Conservation (phyloP, 2,329 filamentous ascomycete genomes). For the Arthrobotrys pseudoclavata region DNA sequence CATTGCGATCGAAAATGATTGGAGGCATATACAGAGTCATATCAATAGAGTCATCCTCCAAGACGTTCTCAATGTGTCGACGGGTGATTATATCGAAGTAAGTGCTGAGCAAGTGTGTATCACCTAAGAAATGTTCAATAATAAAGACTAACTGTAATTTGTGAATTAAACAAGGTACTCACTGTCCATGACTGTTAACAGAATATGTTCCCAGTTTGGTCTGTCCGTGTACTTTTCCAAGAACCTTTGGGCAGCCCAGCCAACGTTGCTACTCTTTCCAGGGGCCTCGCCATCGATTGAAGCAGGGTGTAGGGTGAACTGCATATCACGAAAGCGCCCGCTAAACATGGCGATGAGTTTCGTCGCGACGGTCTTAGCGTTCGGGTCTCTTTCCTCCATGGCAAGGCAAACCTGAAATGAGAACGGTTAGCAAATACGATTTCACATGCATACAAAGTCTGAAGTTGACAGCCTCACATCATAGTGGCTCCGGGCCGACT, state of each 20-base stretch:
- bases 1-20: constrained; percentile 81
- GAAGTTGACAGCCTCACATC: constrained; percentile 72
- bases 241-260: constrained; percentile 77
- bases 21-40: constrained; percentile 78
- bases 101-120: constrained; percentile 77
- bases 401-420: constrained; percentile 75
- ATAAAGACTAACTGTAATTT: constrained; percentile 54
- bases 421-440: constrained; percentile 48
- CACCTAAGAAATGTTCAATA: constrained; percentile 69
- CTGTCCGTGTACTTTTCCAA: constrained; percentile 73
- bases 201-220: constrained; percentile 72
- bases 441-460: neutral
- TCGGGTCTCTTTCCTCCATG: constrained; percentile 78
- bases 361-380: constrained; percentile 74
- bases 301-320: constrained; percentile 76
- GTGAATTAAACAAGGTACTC: constrained; percentile 64
- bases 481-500: constrained; percentile 75
- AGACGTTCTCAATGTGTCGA: constrained; percentile 71
- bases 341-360: constrained; percentile 75
- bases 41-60: constrained; percentile 72
- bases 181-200: constrained; percentile 81
- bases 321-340: constrained; percentile 76
- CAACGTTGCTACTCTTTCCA: constrained; percentile 81
- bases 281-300: constrained; percentile 77
- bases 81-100: constrained; percentile 76